These are phyloP conservation scores for Aureobasidium sp. DNA, from an alignment of 2,329 filamentous ascomycete genomes.

Conservation along the genomic window DNA sequence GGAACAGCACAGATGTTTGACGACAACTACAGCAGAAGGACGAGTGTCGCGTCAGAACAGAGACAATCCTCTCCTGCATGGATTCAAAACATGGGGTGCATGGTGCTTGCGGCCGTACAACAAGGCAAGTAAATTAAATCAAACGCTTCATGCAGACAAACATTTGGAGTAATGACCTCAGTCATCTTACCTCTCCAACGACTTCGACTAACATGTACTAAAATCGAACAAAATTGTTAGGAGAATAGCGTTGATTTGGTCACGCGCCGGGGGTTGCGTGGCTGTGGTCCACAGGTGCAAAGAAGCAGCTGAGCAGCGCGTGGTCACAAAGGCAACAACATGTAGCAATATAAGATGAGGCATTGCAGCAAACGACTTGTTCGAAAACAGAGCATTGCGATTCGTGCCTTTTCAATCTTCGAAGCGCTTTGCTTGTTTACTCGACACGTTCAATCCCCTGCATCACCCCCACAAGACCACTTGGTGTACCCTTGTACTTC, in stretches of 20 bases:
- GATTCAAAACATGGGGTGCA: background rate
- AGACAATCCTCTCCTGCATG: background rate
- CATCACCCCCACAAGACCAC: background rate
- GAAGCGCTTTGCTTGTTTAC: background rate
- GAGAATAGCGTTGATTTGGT: background rate
- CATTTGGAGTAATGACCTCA: background rate
- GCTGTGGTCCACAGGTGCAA: background rate
- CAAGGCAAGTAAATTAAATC: background rate
- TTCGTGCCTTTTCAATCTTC: background rate
- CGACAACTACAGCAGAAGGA: background rate
- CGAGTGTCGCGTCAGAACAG: background rate
- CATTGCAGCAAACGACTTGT: background rate
- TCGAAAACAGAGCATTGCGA: background rate
- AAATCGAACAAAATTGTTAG: background rate
- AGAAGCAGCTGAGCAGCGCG: background rate
- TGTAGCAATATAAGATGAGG: background rate
- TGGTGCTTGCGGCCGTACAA: background rate
- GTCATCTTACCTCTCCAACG: background rate
- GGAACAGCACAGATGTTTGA: background rate
- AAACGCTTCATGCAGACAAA: background rate
- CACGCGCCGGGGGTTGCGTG: background rate
- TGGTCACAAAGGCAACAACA: background rate
- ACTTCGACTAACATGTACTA: background rate
- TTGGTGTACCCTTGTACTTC: background rate
- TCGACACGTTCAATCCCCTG: background rate